Percentiles rank a stretch among this genome's conserved stretches.
Conservation (phyloP, 805 yeast species). For the Sungouiella blattae region DNA sequence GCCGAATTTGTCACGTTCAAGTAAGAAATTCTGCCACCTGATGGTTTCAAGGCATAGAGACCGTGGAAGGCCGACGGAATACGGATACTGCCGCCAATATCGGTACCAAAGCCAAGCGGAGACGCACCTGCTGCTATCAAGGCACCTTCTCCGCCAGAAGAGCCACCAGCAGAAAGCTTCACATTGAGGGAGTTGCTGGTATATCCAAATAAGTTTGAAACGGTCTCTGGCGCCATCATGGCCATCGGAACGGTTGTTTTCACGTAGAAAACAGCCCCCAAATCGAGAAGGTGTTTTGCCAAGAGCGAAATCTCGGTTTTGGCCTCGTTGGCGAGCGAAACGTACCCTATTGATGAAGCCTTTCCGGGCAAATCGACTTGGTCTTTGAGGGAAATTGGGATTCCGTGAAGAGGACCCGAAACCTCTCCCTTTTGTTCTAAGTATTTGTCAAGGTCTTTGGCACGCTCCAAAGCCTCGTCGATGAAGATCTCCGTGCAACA, state of each 20-base stretch:
- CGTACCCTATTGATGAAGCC: constrained; percentile 1
- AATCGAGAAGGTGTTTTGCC: constrained; percentile 34
- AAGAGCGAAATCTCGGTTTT: constrained; percentile 13
- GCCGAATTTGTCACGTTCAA: constrained; percentile 1
- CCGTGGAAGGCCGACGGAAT: constrained; percentile 63
- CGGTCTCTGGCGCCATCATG: constrained; percentile 61
- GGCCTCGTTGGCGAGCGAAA: background rate
- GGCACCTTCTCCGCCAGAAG: constrained; percentile 69
- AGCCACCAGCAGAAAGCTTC: constrained; percentile 58
- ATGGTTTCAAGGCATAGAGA: constrained; percentile 56
- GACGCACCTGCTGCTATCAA: constrained; percentile 54
- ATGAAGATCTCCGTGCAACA: constrained; percentile 21
- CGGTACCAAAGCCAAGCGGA: constrained; percentile 60
- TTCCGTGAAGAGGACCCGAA: constrained; percentile 7
- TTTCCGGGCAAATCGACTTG: constrained; percentile 1
- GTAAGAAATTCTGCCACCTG: constrained; percentile 46
- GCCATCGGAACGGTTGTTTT: constrained; percentile 66
- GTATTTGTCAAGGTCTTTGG: constrained; percentile 17
- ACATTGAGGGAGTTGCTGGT: constrained; percentile 55
- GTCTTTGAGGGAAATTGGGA: constrained; percentile 4
- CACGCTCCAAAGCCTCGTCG: constrained; percentile 18
- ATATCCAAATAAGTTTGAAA: constrained; percentile 54
- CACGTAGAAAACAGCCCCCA: constrained; percentile 57
- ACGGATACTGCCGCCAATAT: constrained; percentile 67
- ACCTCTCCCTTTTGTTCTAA: constrained; percentile 9